phyloP scores from a whole-genome alignment of 1,284 basidiomycete species.

The Fomitopsis palustris region DNA sequence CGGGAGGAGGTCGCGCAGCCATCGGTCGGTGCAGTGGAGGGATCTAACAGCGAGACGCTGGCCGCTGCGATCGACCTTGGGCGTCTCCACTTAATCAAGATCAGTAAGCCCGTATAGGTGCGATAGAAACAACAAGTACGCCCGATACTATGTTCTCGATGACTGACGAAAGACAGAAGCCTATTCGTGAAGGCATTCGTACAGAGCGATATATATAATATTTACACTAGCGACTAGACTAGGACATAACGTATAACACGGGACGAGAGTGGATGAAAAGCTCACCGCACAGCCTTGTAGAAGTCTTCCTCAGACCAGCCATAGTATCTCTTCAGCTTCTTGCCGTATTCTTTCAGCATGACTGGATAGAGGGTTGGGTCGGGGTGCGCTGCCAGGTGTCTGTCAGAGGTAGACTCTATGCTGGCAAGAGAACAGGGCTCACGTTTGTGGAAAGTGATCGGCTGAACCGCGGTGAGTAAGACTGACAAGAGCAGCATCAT shows the following conservation, averaged over 20 bases:
- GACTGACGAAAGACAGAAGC: background rate
- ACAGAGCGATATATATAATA: background rate
- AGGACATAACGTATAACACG: background rate
- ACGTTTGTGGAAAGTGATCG: slow-evolving; percentile 78
- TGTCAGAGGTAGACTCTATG: background rate
- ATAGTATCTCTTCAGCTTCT: slow-evolving; percentile 57
- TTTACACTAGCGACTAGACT: background rate
- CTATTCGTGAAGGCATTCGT: background rate
- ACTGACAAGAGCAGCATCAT: background rate
- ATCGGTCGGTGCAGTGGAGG: slow-evolving; percentile 30
- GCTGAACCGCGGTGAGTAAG: too few relatives aligned
- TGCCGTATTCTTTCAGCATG: slow-evolving; percentile 51
- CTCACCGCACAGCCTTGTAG: slow-evolving; percentile 13
- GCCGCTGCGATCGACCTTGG: background rate
- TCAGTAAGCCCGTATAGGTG: background rate
- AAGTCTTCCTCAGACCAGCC: slow-evolving; percentile 71
- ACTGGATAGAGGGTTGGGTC: slow-evolving; percentile 56
- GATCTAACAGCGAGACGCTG: background rate
- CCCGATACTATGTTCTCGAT: background rate
- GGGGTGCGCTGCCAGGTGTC: slow-evolving; percentile 56
- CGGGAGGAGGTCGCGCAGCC: slow-evolving; percentile 68
- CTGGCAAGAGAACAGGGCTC: slow-evolving; percentile 20
- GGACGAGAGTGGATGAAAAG: background rate
- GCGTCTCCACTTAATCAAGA: background rate
- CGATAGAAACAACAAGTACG: background rate